Conservation (phyloP, 2,329 filamentous ascomycete genomes). For the Exophiala xenobiotica region DNA sequence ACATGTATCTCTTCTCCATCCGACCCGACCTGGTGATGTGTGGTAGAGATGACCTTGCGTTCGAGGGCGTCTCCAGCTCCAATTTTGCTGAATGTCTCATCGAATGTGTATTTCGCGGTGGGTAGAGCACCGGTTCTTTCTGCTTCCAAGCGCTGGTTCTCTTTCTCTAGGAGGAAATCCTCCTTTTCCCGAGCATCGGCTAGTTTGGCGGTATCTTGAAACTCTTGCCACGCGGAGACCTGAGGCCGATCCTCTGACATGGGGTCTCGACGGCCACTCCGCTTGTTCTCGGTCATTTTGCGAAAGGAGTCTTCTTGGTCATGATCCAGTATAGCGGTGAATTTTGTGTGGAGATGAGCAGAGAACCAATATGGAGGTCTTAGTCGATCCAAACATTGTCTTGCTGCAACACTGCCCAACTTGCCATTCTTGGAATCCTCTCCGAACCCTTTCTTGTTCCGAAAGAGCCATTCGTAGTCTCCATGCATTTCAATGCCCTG, state of each 20-base stretch:
- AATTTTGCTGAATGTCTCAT: slow-evolving; percentile 42
- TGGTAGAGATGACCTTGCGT: slow-evolving; percentile 14
- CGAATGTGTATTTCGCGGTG: slow-evolving; percentile 31
- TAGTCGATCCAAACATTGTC: slow-evolving; percentile 75
- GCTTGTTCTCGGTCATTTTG: not conserved
- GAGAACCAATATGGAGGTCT: slow-evolving; percentile 88
- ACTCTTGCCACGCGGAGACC: slow-evolving; percentile 42
- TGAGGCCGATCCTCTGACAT: slow-evolving; percentile 5
- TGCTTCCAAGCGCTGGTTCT: slow-evolving; percentile 22
- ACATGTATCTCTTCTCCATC: slow-evolving; percentile 1
- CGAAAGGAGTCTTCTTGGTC: slow-evolving; percentile 32
- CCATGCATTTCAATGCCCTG: slow-evolving; percentile 77
- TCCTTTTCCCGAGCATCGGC: slow-evolving; percentile 37
- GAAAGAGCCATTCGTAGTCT: slow-evolving; percentile 66
- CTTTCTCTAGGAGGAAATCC: slow-evolving; percentile 32
- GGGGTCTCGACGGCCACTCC: slow-evolving; percentile 15
- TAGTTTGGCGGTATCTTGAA: slow-evolving; percentile 36
- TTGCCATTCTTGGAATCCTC: slow-evolving; percentile 72
- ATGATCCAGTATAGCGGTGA: slow-evolving; percentile 62
- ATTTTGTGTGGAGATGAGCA: slow-evolving; percentile 90
- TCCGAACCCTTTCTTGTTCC: slow-evolving; percentile 70
- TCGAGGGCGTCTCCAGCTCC: slow-evolving; percentile 20
- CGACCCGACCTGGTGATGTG: slow-evolving; percentile 5
- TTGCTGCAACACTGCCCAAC: slow-evolving; percentile 77
- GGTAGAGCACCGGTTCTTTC: slow-evolving; percentile 10